Evolutionary conservation across 2,329 filamentous ascomycete genomes (phyloP), one percentile per base, ranked within the genome.

Genomic region (Aspergillus awamori): DNA sequence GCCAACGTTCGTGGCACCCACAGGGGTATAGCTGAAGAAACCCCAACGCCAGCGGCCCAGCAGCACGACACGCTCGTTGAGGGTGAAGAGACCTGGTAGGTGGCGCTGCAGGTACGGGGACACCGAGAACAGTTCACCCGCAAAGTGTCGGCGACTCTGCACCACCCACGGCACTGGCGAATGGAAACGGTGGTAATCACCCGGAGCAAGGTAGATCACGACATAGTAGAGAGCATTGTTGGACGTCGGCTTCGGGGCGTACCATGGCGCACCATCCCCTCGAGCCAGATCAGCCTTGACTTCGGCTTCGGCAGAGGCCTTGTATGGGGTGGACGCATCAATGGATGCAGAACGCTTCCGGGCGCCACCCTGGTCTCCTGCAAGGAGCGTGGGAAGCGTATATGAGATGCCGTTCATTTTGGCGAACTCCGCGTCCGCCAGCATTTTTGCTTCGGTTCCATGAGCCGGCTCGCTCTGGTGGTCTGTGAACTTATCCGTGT

Each of bases 141-240:
- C 93, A 74, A 99, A 99, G 80, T 99, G 95, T n/a, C 95, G 91
- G 47, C 96, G 88, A 66, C 89, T 89, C 78, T 97, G 91, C 36
- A 95, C 95, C 15, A 99, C 93, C 95, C 95, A 99, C 69, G 92
- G 90, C 2, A 92, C 89, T 0, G 95, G 95, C 1, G 92, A 96
- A 81, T 99, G 96, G 82, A 98, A 99, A 66, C 94, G 91, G 80
- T 99, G 95, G 80, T 99, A 99, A 80, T 99, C 96, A 53, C 95
- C 95, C 0, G 95, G 95, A 0, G 96, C 95, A 47, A 99, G 87
- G 79, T 99, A 99, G 72, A 99, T 88, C 65, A 99, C 96, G 63
- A 84, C 91, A 78, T 98, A 99, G 82, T 96, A 97, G 7, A 99
- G 85, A 8, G 89, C 87, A 76, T 80, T 83, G 75, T 85, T 85